Evolutionary conservation across 441 rosid genomes (phyloP), one percentile per base, ranked within the genome.

Genomic region (Croton setiger): DNA sequence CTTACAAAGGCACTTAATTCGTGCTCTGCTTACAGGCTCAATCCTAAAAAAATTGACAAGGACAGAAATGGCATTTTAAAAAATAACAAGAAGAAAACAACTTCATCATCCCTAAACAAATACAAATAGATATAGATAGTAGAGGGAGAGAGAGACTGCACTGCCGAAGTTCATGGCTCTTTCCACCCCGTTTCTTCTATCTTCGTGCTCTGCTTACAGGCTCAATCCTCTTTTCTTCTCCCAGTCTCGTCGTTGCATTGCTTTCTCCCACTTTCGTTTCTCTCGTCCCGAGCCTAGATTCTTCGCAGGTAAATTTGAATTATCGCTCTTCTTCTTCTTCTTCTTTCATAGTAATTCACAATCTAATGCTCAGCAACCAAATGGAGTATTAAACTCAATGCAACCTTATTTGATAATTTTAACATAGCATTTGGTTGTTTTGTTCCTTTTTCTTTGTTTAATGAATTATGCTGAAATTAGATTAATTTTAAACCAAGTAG

Each of bases 181-280:
- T 53, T 87, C 91, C 35, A 60, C 79, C 68, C 85, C 90, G 1
- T 60, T 76, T 36, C 74, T 84, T 48, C 56, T 85, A 7, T 82
- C 88, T 72, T 78, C 86, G 2, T 72, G 76, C 77, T 80, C 76
- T 54, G 85, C 88, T 77, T 82, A 72, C 78, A 80, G 83, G 17
- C 86, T 91, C 79, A 94, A 86, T 64, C 90, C 93, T 74, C 85
- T 89, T 9, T 81, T 91, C 79, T 86, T 89, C 84, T 73, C 84
- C 60, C 74, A 68, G 69, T 83, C 81, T 14, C 86, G 84, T 59
- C 87, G 80, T 64, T 39, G 43, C 75, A n/a, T 75, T 47, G 21
- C 67, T 10, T 63, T 79, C 43, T 47, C 82, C n/a, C 80, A 33
- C 33, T 67, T 78, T 68, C 76, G 62, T 59, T 71, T 76, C 70